Evolutionary conservation across 2,329 filamentous ascomycete species (phyloP).

Genomic region (Pyrenochaeta sp.): DNA sequence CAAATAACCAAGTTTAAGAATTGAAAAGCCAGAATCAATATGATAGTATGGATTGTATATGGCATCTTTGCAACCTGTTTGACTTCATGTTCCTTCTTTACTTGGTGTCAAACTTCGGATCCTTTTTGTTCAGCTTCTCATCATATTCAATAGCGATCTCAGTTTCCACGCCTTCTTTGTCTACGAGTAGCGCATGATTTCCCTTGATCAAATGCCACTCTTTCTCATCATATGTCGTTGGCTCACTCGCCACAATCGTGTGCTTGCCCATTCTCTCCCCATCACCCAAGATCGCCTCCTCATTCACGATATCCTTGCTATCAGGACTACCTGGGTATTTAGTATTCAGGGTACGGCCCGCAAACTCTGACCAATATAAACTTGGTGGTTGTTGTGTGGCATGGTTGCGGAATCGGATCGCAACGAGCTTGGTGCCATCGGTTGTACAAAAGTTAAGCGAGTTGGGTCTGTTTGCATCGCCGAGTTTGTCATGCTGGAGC

Average conservation of each 20-base stretch:
- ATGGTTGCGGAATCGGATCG: constrained; percentile 63
- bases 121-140: constrained; percentile 49
- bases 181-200: constrained; percentile 57
- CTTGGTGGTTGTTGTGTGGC: constrained; percentile 60
- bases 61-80: too few species aligned
- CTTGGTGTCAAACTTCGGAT: constrained; percentile 41
- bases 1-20: too few species aligned
- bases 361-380: constrained; percentile 60
- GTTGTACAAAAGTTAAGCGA: constrained; percentile 63
- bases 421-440: constrained; percentile 59
- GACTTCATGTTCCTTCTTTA: neutral
- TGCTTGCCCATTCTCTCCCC: constrained; percentile 59
- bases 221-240: constrained; percentile 60
- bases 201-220: constrained; percentile 62
- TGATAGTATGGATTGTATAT: too few species aligned
- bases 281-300: constrained; percentile 45
- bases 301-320: constrained; percentile 45
- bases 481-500: constrained; percentile 56
- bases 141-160: constrained; percentile 51
- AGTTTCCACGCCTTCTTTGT: constrained; percentile 50
- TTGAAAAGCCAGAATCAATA: too few species aligned
- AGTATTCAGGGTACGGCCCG: constrained; percentile 61
- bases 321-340: constrained; percentile 62
- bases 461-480: constrained; percentile 53
- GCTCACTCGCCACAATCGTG: constrained; percentile 64